phyloP scores from a whole-genome alignment of 352 stramenopile species.

The Phytophthora podocarpi region DNA sequence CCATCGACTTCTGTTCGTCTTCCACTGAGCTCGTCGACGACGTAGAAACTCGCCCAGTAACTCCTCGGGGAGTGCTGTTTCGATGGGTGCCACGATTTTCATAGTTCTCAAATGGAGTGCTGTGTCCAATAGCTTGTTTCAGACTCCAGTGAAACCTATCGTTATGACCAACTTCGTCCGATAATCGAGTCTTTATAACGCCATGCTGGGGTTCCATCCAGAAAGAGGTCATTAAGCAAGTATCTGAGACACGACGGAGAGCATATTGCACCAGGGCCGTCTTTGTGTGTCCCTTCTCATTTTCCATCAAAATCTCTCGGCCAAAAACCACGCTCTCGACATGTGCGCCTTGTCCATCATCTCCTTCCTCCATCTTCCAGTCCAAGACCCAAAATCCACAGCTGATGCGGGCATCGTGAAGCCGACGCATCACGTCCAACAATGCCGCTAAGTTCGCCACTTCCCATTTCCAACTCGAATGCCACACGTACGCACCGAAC shows the following conservation, averaged over 20 bases:
- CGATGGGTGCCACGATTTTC: slow-evolving; percentile 17
- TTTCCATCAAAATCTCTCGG: slow-evolving; percentile 84
- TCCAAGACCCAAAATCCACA: slow-evolving; percentile 87
- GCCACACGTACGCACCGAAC: slow-evolving; percentile 89
- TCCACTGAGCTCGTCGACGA: slow-evolving; percentile 24
- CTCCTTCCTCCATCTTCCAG: slow-evolving; percentile 73
- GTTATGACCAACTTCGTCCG: slow-evolving; percentile 42
- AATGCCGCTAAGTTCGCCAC: slow-evolving; percentile 58
- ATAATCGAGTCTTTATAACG: slow-evolving; percentile 62
- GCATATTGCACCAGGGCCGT: slow-evolving; percentile 84
- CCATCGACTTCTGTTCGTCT: slow-evolving; percentile 51
- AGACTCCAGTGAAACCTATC: slow-evolving; percentile 75
- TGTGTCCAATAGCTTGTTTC: slow-evolving; percentile 74
- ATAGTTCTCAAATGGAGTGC: slow-evolving; percentile 56
- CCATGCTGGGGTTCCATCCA: slow-evolving; percentile 91
- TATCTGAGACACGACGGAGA: slow-evolving; percentile 71
- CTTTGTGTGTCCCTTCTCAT: slow-evolving; percentile 74
- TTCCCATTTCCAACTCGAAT: slow-evolving; percentile 87
- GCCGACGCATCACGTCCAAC: slow-evolving; percentile 66
- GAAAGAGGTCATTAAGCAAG: slow-evolving; percentile 84
- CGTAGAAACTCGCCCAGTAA: background rate
- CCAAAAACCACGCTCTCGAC: slow-evolving; percentile 82
- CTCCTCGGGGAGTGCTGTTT: slow-evolving; percentile 11
- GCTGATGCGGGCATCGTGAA: slow-evolving; percentile 73
- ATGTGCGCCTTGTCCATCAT: slow-evolving; percentile 51